phyloP scores from a whole-genome alignment of 495 filamentous ascomycete genomes.

The Aspergillus kassunensis region DNA sequence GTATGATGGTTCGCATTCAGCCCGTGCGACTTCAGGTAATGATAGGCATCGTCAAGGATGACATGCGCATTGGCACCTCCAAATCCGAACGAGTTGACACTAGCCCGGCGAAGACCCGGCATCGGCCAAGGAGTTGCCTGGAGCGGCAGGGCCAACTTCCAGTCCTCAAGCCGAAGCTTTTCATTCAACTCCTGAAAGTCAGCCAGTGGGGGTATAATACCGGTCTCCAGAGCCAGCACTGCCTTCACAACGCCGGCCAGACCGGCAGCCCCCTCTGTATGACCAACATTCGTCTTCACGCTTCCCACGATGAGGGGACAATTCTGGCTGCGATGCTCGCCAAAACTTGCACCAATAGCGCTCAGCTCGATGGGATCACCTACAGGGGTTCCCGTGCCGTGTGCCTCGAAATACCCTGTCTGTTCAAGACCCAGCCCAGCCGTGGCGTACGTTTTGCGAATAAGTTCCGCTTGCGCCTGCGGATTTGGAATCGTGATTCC shows the following conservation, averaged over 20 bases:
- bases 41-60: constrained; percentile 1
- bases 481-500: constrained; percentile 41
- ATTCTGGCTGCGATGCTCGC: constrained; percentile 12
- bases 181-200: not conserved
- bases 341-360: constrained; percentile 42
- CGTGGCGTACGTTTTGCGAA: constrained; percentile 22
- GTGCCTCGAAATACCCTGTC: constrained; percentile 28
- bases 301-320: not conserved
- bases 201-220: constrained; percentile 27
- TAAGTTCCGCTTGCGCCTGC: constrained; percentile 12
- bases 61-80: constrained; percentile 30
- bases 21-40: not conserved
- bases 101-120: constrained; percentile 15
- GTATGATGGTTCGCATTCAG: too few relatives aligned
- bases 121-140: constrained; percentile 27
- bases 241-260: constrained; percentile 40
- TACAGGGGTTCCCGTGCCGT: constrained; percentile 36
- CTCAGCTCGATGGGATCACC: constrained; percentile 39
- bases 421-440: constrained; percentile 17
- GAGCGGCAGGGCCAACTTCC: constrained; percentile 15
- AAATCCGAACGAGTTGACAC: constrained; percentile 34
- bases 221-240: constrained; percentile 43
- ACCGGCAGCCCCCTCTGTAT: constrained; percentile 14
- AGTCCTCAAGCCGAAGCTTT: not conserved
- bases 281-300: constrained; percentile 51